A percentile compares a stretch with the other conserved stretches of the same genome.
phyloP scores from a whole-genome alignment of 2,329 filamentous ascomycete species.

The Botrytis squamosa region DNA sequence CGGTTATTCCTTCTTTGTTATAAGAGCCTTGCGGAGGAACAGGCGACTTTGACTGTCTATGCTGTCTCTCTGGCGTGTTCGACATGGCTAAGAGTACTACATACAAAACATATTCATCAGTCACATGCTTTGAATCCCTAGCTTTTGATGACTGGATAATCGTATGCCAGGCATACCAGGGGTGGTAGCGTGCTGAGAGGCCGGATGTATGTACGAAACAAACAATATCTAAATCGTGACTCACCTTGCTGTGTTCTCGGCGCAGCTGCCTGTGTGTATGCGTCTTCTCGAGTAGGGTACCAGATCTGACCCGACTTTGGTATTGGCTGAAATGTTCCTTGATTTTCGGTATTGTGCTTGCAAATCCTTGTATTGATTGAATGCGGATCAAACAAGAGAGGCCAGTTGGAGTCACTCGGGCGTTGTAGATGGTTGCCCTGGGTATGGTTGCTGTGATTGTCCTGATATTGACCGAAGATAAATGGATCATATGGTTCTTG shows the following conservation, averaged over 20 bases:
- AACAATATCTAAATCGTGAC: slow-evolving; percentile 15
- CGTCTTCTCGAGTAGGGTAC: not conserved
- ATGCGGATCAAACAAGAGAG: not conserved
- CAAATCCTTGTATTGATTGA: slow-evolving; percentile 11
- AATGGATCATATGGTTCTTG: slow-evolving; percentile 13
- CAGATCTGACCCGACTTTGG: not conserved
- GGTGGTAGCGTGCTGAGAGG: not conserved
- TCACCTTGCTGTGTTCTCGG: slow-evolving; percentile 18
- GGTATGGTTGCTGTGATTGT: not conserved
- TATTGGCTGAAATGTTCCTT: slow-evolving; percentile 11
- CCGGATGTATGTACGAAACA: not conserved
- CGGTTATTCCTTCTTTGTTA: not conserved
- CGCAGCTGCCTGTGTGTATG: slow-evolving; percentile 11
- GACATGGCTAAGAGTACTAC: slow-evolving; percentile 8
- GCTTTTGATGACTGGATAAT: not conserved
- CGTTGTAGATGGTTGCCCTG: not conserved
- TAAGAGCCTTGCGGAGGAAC: not conserved
- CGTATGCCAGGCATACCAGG: not conserved
- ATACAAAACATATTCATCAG: not conserved
- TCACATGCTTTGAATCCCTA: slow-evolving; percentile 7
- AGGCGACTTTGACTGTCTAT: slow-evolving; percentile 9
- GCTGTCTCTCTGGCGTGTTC: not conserved
- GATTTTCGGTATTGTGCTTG: not conserved
- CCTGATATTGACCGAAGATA: slow-evolving; percentile 13
- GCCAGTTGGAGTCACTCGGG: slow-evolving; percentile 9